Evolutionary conservation across 2,329 filamentous ascomycete genomes (phyloP), one percentile per base, ranked within the genome.

Genomic region (Epichloe scottii): DNA sequence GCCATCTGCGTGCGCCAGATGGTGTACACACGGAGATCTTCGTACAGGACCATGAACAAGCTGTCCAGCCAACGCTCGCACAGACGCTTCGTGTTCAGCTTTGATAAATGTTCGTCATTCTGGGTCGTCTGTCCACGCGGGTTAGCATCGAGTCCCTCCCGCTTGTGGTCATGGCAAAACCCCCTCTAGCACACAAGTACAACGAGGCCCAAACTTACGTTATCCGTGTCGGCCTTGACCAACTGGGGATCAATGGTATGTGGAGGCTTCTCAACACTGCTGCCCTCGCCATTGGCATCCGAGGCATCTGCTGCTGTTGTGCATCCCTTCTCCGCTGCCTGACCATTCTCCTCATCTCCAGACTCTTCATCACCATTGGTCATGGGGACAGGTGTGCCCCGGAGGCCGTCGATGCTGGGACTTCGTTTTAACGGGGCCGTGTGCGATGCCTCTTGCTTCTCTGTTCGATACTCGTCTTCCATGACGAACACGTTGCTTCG

Each of bases 1-100:
- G 89, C 87, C 81, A 97, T 93, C 66, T 98, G 93, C 0, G 93
- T 97, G 51, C 93, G 85, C 93, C 93, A 98, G 67, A 98, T 98
- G 12, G 93, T 98, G 73, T 98, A 98, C 44, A 98, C 91, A 47
- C 93, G 87, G 17, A 98, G 78, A 63, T 98, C 93, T 67, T 98
- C 93, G 66, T 98, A 98, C 3, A 98, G 77, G 0, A 97, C 93
- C 93, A 98, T 98, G 72, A 98, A 98, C 21, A 98, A 77, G 61
- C 95, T 97, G 68, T 98, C 93, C 2, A 98, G 78, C 93, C 93
- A 98, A 59, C 93, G 83, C 69, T 98, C 93, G 63, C 93, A 98
- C 1, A 98, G 79, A 1, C 93, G 85, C 72, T 98, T 98, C 68
- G 96, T 95, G 65, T 94, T 93, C 63, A 98, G 89, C 59, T 91